Base-by-base conservation (phyloP, 2,329 filamentous ascomycete species). In the Clonostachys rosea region DNA sequence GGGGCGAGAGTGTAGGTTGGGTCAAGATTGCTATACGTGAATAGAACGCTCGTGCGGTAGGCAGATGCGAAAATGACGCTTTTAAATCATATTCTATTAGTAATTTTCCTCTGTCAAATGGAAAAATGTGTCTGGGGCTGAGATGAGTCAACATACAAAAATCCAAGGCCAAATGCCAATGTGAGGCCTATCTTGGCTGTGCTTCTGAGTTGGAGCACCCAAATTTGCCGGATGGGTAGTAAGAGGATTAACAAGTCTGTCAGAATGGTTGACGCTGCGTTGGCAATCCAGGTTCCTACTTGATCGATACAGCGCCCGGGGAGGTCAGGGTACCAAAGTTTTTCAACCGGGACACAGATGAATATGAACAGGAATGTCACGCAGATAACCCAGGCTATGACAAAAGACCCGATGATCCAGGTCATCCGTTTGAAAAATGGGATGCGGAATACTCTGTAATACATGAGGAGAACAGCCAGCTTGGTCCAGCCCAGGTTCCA, bases 301-400 rank as follows among this genome's bases (percentile, higher is more conserved):
- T 75, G 68, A 55, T 75, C 63, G 52, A 78, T 73, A 52, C 76
- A 79, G 5, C 54, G 58, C 11, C 75, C 75, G 0, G 71, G 68
- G 1, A 75, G 46, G 0, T 64, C 54, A 0, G 66, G 66, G 18
- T 75, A 65, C 75, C 75, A 79, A 0, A 74, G 58, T 55, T 75
- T 77, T 43, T 67, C 55, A 7, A 78, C 67, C 0, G 75, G 76
- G 0, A 68, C 62, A 59, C 76, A 79, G 54, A 76, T 73, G 53
- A 80, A 79, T 48, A 77, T 67, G 56, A 70, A 73, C 39, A 76
- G 62, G 45, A 73, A 73, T 9, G 70, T 71, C 50, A 75, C 71
- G 47, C 63, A 64, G 34, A 78, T 59, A 33, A 69, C 67, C 74
- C 76, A 79, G 18, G 59, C 58, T 48, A 76, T 62, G 36, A 72